Evolutionary conservation across 2,329 filamentous ascomycete species (phyloP), one percentile per base, ranked within the genome.

Genomic region (Cercospora zeina): DNA sequence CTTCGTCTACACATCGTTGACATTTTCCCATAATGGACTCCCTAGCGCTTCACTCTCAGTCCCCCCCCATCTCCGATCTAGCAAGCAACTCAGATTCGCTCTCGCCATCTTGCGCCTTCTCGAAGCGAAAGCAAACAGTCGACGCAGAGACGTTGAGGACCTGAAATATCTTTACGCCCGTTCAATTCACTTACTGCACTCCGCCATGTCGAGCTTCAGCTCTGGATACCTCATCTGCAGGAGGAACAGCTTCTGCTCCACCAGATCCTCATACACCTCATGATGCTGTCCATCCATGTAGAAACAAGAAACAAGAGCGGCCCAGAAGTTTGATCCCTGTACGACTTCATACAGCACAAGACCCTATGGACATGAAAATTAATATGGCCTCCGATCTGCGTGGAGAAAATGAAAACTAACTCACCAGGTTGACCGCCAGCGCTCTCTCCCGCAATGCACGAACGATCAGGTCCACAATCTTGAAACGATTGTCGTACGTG

Each of bases 171-270:
- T 10, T 16, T 2, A 31, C 11, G 11, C 13, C 27, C 14, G 11
- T 14, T 33, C 27, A n/a, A 51, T n/a, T 51, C 21, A 10, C 13
- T 24, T n/a, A 7, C 24, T 30, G 14, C 47, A n/a, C 27, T 51
- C 47, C 21, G 19, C 13, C 16, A n/a, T n/a, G 21, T 31, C 14
- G 7, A 51, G 47, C 47, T n/a, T 2, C 19, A 42, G 33, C 16
- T 56, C 33, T 1, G 53, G 53, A 16, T 30, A n/a, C 27, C 37
- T 36, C 31, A 39, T 37, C 31, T 56, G 53, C 16, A 60, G 30
- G 1, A 21, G 24, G 33, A 16, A 45, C 58, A 60, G 49, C 34
- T 50, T 30, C n/a, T 60, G 58, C 49, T 60, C 58, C 33, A 60
- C 19, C 5, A 54, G 14, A 33, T 60, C 58, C n/a, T 60, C 47